Percentiles rank a stretch among this genome's conserved stretches.
Evolutionary conservation across 2,329 filamentous ascomycete genomes (phyloP).

Genomic region (Hypoxylon sp.): DNA sequence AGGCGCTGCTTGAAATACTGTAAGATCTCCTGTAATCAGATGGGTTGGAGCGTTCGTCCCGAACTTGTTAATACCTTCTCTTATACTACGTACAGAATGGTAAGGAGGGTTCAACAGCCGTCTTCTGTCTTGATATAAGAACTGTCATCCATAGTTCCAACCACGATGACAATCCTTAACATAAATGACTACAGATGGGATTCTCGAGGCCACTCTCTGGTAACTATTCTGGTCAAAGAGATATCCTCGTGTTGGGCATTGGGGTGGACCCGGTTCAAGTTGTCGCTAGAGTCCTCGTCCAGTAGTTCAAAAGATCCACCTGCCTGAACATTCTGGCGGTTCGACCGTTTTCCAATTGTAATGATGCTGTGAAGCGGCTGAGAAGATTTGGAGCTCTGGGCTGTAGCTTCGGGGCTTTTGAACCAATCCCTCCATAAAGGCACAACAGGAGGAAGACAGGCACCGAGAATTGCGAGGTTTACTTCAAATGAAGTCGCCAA

Average conservation of each 20-base stretch:
- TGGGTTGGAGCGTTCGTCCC: too few species aligned
- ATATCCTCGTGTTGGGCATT: not conserved
- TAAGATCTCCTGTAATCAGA: too few species aligned
- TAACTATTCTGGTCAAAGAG: not conserved
- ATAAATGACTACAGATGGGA: not conserved
- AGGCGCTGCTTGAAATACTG: too few species aligned
- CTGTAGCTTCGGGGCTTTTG: not conserved
- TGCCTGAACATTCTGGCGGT: not conserved
- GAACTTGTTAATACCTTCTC: too few species aligned
- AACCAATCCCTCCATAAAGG: conserved; percentile 10
- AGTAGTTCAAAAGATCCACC: conserved; percentile 1
- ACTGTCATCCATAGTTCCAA: not conserved
- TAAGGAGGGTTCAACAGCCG: too few species aligned
- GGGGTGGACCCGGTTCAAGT: not conserved
- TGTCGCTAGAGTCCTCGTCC: conserved; percentile 6
- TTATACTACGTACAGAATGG: too few species aligned
- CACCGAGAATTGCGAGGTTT: conserved; percentile 6
- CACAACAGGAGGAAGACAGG: conserved; percentile 5
- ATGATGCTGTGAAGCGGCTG: conserved; percentile 6
- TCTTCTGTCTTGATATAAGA: too few species aligned
- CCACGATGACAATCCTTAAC: not conserved
- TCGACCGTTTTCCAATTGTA: conserved; percentile 4
- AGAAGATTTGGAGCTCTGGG: conserved; percentile 1
- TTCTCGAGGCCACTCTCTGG: not conserved
- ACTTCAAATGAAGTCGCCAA: conserved; percentile 7